Evolutionary conservation across 1,284 basidiomycete species (phyloP).

Genomic region (Cutaneotrichosporon mucoides): DNA sequence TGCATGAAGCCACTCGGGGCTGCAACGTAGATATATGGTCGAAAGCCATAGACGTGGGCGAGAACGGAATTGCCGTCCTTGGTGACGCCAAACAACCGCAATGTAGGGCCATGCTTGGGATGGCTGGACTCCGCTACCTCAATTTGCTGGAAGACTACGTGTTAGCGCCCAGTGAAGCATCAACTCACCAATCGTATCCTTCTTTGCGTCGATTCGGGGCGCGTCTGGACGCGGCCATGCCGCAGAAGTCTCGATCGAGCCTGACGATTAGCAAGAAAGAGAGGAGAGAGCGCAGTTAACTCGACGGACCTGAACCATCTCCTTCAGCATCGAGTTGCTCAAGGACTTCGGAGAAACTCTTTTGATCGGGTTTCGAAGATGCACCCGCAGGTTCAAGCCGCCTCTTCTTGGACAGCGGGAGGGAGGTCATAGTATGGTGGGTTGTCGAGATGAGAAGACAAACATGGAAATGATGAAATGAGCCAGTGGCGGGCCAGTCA

Average conservation of each 20-base stretch:
- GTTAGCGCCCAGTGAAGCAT: neutral
- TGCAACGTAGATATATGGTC: constrained; percentile 86
- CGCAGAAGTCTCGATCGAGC: constrained; percentile 53
- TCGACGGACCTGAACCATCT: constrained; percentile 32
- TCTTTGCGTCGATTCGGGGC: constrained; percentile 57
- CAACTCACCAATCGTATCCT: constrained; percentile 59
- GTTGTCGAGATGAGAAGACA: neutral
- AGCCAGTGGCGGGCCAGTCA: constrained; percentile 1
- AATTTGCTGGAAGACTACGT: constrained; percentile 79
- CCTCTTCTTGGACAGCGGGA: constrained; percentile 37
- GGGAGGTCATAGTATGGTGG: constrained; percentile 1
- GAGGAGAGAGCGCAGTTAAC: too few relatives aligned
- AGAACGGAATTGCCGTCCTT: constrained; percentile 83
- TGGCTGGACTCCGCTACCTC: constrained; percentile 76
- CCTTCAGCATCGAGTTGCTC: constrained; percentile 68
- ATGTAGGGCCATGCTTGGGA: constrained; percentile 52
- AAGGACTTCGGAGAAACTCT: constrained; percentile 72
- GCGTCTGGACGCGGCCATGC: constrained; percentile 71
- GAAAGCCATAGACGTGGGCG: constrained; percentile 70
- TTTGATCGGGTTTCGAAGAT: constrained; percentile 16
- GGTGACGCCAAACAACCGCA: constrained; percentile 86
- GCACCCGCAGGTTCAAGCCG: constrained; percentile 24
- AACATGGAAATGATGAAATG: neutral
- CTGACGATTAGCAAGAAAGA: constrained; percentile 8
- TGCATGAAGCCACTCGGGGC: constrained; percentile 74